These are phyloP conservation scores for Linum usitatissimum DNA, from an alignment of 345 rosid genomes.

Conservation along the genomic window DNA sequence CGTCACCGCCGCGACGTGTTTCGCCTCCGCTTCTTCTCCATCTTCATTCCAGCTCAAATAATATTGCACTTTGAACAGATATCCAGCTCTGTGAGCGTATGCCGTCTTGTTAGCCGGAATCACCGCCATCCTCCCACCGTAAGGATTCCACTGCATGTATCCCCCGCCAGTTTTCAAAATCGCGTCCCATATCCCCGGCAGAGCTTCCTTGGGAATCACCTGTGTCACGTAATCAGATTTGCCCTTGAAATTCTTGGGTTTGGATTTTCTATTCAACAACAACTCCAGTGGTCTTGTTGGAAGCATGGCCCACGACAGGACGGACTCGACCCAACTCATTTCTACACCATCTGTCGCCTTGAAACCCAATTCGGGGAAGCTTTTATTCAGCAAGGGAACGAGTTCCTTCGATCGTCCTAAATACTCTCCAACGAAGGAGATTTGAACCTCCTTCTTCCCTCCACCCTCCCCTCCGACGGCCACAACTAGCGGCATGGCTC, in stretches of 20 bases:
- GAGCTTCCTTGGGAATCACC: slow-evolving; percentile 4
- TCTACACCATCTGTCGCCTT: slow-evolving; percentile 1
- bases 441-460: not conserved
- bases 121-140: slow-evolving; percentile 15
- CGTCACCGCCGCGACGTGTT: not conserved
- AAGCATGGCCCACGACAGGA: slow-evolving; percentile 4
- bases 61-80: slow-evolving; percentile 11
- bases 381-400: not conserved
- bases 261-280: not conserved
- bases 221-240: slow-evolving; percentile 13
- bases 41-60: slow-evolving; percentile 1
- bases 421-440: slow-evolving; percentile 2
- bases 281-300: slow-evolving; percentile 7
- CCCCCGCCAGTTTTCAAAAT: not conserved
- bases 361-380: slow-evolving; percentile 9
- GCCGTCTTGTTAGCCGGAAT: slow-evolving; percentile 5
- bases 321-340: slow-evolving; percentile 12
- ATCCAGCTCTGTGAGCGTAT: slow-evolving; percentile 12
- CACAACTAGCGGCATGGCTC: slow-evolving; percentile 4
- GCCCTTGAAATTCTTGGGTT: not conserved
- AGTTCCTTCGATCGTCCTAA: not conserved
- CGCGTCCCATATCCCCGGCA: slow-evolving; percentile 6
- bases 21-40: not conserved
- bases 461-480: too few relatives aligned
- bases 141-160: slow-evolving; percentile 12